Conservation (phyloP, 495 filamentous ascomycete genomes). For the Clavariopsis aquatica region DNA sequence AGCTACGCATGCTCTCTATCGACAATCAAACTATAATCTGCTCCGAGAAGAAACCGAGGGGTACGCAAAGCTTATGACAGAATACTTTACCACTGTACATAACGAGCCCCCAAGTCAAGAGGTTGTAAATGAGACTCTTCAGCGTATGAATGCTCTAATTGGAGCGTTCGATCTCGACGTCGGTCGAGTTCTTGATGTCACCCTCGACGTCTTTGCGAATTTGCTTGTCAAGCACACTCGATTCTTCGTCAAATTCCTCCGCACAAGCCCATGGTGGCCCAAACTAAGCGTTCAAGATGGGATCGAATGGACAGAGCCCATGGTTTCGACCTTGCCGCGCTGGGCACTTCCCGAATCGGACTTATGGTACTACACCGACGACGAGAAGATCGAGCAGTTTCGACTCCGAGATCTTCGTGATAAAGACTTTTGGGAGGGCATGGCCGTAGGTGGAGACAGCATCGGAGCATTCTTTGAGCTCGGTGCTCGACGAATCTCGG, state of each 20-base stretch:
- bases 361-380: conserved; percentile 58
- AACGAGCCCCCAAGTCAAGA: conserved; percentile 63
- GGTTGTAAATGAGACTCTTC: conserved; percentile 67
- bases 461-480: conserved; percentile 83
- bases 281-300: conserved; percentile 52
- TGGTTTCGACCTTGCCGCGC: conserved; percentile 57
- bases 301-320: conserved; percentile 45
- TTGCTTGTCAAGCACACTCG: conserved; percentile 80
- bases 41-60: conserved; percentile 95
- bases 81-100: conserved; percentile 71
- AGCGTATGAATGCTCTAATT: conserved; percentile 85
- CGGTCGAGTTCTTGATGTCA: conserved; percentile 89
- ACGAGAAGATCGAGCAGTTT: conserved; percentile 60
- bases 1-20: conserved; percentile 87
- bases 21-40: conserved; percentile 94
- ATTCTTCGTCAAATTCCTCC: conserved; percentile 90
- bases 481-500: conserved; percentile 41
- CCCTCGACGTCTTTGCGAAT: conserved; percentile 83
- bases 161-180: conserved; percentile 93
- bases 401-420: conserved; percentile 64
- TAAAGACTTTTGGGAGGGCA: conserved; percentile 75
- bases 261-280: conserved; percentile 97
- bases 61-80: conserved; percentile 83
- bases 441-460: conserved; percentile 61
- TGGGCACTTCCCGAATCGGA: conserved; percentile 79